Evolutionary conservation across 108 stramenopile species (phyloP), one percentile per base, ranked within the genome.

Genomic region (Cyclostephanos tholiformis): DNA sequence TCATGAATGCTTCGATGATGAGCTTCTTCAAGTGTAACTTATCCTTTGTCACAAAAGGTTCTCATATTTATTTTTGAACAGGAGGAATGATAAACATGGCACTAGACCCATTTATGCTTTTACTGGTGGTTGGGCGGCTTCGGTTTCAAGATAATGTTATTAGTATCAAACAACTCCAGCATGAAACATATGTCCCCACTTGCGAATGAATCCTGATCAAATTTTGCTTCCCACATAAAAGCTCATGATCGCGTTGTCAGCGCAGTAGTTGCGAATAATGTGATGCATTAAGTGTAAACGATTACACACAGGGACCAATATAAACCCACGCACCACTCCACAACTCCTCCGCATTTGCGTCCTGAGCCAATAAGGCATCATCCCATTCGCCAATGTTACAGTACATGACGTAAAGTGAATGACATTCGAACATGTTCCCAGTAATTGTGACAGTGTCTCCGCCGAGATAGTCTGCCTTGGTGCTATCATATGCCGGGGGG

Each of bases 331-430:
- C 65, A 23, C 17, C 13, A 44, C 49, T 22, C 65, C 65, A 66
- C 30, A 30, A 12, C 29, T 66, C 46, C 51, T 49, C 49, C 48
- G 65, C 48, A 66, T 66, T 48, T 23, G 19, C 26, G 51, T 66
- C 23, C 19, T 26, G 19, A 17, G 6, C 43, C 50, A 66, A 30
- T 17, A 66, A 44, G 23, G 29, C 17, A 66, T 50, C 65, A 41
- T 66, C 6, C 65, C 65, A 66, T 6, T 27, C 65, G 30, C 23
- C 23, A 49, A 66, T 66, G 65, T 66, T 66, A 52, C 65, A 66
- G n/a, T 66, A 66, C 38, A 10, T 32, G 0, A 46, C 43, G 19
- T 32, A 19, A 12, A 32, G 25, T 5, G 65, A 32, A 6, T 52
- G 49, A 41, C 65, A 66, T 36, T 66, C 65, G 13, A 66, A 66